phyloP scores from a whole-genome alignment of 352 stramenopile species.

The Globisporangium ultimum region DNA sequence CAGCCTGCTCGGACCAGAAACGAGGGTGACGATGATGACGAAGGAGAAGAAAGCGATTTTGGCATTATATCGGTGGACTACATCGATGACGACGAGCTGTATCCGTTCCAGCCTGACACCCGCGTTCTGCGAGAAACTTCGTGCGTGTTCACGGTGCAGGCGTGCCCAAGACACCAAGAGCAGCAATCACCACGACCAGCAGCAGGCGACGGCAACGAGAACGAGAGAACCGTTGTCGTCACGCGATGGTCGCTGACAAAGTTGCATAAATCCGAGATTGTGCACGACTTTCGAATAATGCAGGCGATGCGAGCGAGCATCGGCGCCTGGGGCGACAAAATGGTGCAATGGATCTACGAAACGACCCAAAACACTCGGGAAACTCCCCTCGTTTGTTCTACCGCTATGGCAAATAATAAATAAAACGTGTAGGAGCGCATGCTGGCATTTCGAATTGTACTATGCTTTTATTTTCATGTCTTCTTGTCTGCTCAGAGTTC shows the following conservation, averaged over 20 bases:
- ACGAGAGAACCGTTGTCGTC: slow-evolving; percentile 5
- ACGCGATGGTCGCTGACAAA: slow-evolving; percentile 14
- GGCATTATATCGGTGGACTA: slow-evolving; percentile 23
- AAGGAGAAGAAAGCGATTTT: not conserved
- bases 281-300: not conserved
- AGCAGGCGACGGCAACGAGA: not conserved
- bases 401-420: too few relatives aligned
- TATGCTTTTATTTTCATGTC: too few relatives aligned
- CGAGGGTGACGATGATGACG: not conserved
- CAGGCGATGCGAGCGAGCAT: slow-evolving; percentile 14
- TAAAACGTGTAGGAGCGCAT: too few relatives aligned
- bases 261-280: slow-evolving; percentile 2
- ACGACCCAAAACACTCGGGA: not conserved
- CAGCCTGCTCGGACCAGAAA: not conserved
- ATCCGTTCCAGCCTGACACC: slow-evolving; percentile 22
- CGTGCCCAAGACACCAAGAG: not conserved
- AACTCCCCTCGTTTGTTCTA: not conserved
- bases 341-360: slow-evolving; percentile 12
- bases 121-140: slow-evolving; percentile 24
- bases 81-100: slow-evolving; percentile 35
- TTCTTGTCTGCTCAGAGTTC: too few relatives aligned
- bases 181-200: not conserved
- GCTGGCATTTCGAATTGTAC: too few relatives aligned
- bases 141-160: slow-evolving; percentile 8
- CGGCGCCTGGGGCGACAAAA: slow-evolving; percentile 11